Conservation (phyloP, 345 rosid species). For the Aquilaria sinensis region DNA sequence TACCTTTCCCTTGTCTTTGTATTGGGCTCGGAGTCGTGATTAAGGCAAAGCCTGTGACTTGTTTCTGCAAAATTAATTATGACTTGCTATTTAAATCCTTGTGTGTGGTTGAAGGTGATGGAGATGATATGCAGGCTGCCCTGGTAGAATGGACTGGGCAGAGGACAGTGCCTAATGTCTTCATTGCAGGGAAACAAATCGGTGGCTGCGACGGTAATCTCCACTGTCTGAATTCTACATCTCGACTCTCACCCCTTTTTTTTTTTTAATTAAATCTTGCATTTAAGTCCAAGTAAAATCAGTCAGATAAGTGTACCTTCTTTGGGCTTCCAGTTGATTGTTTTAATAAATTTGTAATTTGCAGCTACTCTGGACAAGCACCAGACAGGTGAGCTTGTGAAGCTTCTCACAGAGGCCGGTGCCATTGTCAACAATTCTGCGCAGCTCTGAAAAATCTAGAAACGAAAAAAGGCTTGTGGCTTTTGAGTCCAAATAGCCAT, state of each 20-base stretch:
- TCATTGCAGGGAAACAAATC: conserved; percentile 59
- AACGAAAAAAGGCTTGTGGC: neutral
- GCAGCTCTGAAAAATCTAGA: conserved; percentile 20
- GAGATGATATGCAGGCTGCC: conserved; percentile 42
- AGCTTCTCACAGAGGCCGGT: conserved; percentile 53
- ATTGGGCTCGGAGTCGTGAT: too few relatives aligned
- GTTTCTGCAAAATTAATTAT: neutral
- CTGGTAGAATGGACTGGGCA: conserved; percentile 55
- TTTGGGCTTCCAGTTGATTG: neutral
- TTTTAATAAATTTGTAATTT: conserved; percentile 15
- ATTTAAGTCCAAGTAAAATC: neutral
- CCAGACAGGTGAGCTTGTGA: conserved; percentile 44
- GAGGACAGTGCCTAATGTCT: conserved; percentile 59
- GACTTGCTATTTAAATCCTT: neutral
- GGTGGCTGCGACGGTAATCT: conserved; percentile 66
- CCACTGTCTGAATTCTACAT: neutral
- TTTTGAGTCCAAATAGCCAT: neutral
- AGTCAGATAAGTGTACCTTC: neutral
- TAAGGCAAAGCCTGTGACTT: neutral
- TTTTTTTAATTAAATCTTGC: neutral
- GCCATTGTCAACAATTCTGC: conserved; percentile 33
- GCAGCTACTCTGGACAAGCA: conserved; percentile 49
- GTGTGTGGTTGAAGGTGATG: conserved; percentile 31
- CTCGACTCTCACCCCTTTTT: neutral
- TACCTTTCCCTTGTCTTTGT: neutral